Conservation (phyloP, 345 rosid species). For the Microthlaspi erraticum region DNA sequence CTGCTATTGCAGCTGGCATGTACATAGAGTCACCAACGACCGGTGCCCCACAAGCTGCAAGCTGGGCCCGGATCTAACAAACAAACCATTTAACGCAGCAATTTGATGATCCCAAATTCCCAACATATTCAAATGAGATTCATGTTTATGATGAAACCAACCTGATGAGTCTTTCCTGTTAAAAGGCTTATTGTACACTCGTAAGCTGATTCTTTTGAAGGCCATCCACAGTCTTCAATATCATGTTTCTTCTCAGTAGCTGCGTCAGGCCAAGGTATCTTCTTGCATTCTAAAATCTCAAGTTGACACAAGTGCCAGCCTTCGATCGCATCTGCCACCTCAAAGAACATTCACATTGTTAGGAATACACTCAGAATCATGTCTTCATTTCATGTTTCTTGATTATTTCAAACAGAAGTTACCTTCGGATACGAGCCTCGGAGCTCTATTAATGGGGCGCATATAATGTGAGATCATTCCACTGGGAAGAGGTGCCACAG, state of each 20-base stretch:
- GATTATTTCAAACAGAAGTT: background rate
- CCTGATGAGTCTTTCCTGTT: slow-evolving; percentile 99
- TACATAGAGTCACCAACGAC: slow-evolving; percentile 91
- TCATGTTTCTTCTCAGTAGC: slow-evolving; percentile 52
- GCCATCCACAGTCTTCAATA: slow-evolving; percentile 75
- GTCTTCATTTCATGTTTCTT: background rate
- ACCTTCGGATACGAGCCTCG: slow-evolving; percentile 89
- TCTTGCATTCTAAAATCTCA: slow-evolving; percentile 80
- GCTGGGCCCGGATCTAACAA: slow-evolving; percentile 78
- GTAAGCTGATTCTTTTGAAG: slow-evolving; percentile 63
- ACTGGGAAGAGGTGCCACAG: slow-evolving; percentile 73
- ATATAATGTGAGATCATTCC: slow-evolving; percentile 88
- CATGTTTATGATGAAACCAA: slow-evolving; percentile 31
- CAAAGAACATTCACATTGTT: background rate
- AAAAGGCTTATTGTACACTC: slow-evolving; percentile 89
- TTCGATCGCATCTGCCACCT: slow-evolving; percentile 59
- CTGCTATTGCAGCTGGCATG: slow-evolving; percentile 86
- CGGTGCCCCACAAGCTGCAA: slow-evolving; percentile 89
- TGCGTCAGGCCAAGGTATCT: slow-evolving; percentile 79
- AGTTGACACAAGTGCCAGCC: slow-evolving; percentile 91
- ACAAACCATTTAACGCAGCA: slow-evolving; percentile 19
- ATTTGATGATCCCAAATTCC: too few relatives aligned
- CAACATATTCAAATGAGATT: slow-evolving; percentile 1
- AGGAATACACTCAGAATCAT: background rate
- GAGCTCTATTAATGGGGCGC: slow-evolving; percentile 86